Percentiles rank a stretch among this genome's conserved stretches.
Evolutionary conservation across 2,329 filamentous ascomycete genomes (phyloP).

Genomic region (Ophiocordyceps camponoti-floridani): DNA sequence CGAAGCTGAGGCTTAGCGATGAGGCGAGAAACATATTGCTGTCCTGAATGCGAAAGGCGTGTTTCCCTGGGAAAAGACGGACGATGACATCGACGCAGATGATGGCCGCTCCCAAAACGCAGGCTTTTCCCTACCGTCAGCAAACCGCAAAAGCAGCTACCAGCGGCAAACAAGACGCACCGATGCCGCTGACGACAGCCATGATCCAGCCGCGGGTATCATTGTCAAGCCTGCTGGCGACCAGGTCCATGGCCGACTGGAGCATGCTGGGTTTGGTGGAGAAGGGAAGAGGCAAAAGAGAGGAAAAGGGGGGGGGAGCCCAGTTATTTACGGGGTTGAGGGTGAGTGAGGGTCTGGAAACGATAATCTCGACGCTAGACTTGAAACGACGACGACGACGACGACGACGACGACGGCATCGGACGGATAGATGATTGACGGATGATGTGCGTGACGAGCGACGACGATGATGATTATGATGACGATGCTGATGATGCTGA

Average conservation of each 20-base stretch:
- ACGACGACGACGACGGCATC: too few species aligned
- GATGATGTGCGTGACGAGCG: too few species aligned
- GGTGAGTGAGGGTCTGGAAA: not conserved
- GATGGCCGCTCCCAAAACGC: constrained; percentile 59
- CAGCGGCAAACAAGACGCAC: constrained; percentile 20
- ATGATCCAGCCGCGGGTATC: constrained; percentile 91
- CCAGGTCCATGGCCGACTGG: constrained; percentile 19
- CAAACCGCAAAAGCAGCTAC: not conserved
- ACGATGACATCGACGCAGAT: constrained; percentile 75
- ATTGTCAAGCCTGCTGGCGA: constrained; percentile 36
- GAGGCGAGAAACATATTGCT: constrained; percentile 76
- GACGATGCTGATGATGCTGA: too few species aligned
- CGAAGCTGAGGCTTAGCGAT: constrained; percentile 83
- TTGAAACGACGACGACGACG: not conserved
- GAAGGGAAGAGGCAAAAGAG: not conserved
- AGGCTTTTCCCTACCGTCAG: constrained; percentile 24
- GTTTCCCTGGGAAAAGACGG: constrained; percentile 52
- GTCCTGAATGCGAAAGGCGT: constrained; percentile 71
- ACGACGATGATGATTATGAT: too few species aligned
- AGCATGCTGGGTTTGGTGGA: not conserved
- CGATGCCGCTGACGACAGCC: constrained; percentile 62
- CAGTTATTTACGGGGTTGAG: not conserved
- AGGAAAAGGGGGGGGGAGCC: not conserved
- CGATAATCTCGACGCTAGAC: not conserved
- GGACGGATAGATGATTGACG: too few species aligned